These are phyloP conservation scores for Aspergillus diversus DNA, from an alignment of 495 filamentous ascomycete species.

Conservation along the genomic window DNA sequence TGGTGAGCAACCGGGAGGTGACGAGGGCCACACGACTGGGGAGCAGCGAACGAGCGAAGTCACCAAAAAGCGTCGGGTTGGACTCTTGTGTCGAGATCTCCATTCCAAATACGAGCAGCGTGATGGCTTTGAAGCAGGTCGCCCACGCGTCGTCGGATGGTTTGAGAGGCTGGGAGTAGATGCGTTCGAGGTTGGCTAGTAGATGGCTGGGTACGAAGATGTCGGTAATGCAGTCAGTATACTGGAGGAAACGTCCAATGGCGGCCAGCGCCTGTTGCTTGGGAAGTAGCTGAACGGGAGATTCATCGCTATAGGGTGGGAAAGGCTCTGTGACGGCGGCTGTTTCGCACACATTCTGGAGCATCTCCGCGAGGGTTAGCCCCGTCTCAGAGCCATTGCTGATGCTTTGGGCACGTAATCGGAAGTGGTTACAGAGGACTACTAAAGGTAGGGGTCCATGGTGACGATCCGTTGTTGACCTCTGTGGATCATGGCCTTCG, in stretches of 20 bases:
- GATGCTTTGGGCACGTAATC: not conserved
- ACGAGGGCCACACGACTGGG: conserved; percentile 7
- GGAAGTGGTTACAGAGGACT: conserved; percentile 6
- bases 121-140: conserved; percentile 9
- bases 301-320: conserved; percentile 6
- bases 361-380: not conserved
- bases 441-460: not conserved
- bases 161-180: conserved; percentile 2
- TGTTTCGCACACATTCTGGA: conserved; percentile 10
- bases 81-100: not conserved
- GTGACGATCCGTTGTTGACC: not conserved
- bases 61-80: conserved; percentile 8
- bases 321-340: conserved; percentile 6
- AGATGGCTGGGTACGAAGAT: conserved; percentile 2
- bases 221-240: conserved; percentile 3
- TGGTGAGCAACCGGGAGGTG: conserved; percentile 9
- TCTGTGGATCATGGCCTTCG: not conserved
- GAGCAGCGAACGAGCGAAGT: conserved; percentile 6
- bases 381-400: not conserved
- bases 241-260: not conserved
- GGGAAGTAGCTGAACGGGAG: not conserved
- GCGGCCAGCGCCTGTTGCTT: conserved; percentile 5
- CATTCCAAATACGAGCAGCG: not conserved
- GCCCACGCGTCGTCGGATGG: conserved; percentile 8
- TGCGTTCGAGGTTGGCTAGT: conserved; percentile 8